These are phyloP conservation scores for Tetradesmus lagerheimii DNA, from an alignment of 139 green algal genomes.

Conservation along the genomic window DNA sequence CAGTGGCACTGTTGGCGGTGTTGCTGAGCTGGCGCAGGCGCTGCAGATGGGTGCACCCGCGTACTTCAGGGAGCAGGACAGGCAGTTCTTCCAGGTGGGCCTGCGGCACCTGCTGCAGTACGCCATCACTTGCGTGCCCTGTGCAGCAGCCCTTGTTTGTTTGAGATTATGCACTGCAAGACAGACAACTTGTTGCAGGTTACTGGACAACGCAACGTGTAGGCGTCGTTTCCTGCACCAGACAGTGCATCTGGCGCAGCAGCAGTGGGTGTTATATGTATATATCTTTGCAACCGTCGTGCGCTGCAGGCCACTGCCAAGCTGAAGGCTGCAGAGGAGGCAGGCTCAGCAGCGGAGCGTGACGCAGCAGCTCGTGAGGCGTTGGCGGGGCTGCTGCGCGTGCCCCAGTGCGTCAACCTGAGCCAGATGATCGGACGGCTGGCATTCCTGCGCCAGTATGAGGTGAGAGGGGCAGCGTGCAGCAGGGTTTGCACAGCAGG, in stretches of 20 bases:
- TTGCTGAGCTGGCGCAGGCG: conserved; percentile 69
- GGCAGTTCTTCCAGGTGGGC: conserved; percentile 79
- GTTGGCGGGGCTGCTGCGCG: conserved; percentile 68
- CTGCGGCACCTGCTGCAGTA: too few relatives aligned
- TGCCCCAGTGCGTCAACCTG: conserved; percentile 75
- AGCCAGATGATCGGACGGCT: conserved; percentile 74
- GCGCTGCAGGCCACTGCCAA: conserved; percentile 58
- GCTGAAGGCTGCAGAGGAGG: conserved; percentile 70
- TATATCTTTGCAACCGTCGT: too few relatives aligned
- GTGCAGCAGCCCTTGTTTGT: neutral
- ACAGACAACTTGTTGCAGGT: neutral
- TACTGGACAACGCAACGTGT: neutral
- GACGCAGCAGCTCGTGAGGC: conserved; percentile 67
- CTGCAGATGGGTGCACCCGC: conserved; percentile 74
- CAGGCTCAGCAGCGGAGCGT: conserved; percentile 57
- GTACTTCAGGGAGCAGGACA: conserved; percentile 88
- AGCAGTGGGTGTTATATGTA: too few relatives aligned
- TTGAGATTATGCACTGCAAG: too few relatives aligned
- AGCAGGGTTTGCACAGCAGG: neutral
- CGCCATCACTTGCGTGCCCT: neutral
- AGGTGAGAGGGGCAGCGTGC: conserved; percentile 50
- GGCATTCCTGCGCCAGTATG: conserved; percentile 71
- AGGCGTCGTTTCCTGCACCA: neutral
- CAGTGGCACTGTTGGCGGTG: conserved; percentile 44
- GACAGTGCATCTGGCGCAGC: too few relatives aligned